phyloP scores from a whole-genome alignment of 2,329 filamentous ascomycete genomes.

The Penicillium digitatum region DNA sequence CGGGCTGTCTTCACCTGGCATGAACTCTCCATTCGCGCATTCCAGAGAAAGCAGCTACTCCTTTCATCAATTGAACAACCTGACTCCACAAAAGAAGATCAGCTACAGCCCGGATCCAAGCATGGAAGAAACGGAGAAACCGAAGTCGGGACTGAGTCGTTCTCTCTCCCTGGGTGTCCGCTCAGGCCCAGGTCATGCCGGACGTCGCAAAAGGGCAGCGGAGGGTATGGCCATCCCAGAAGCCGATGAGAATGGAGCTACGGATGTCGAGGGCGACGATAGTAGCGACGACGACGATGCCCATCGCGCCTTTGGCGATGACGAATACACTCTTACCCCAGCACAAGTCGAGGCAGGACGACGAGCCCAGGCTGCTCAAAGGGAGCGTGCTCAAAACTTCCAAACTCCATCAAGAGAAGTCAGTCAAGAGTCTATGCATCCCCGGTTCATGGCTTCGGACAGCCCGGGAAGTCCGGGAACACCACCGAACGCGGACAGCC shows the following conservation, averaged over 20 bases:
- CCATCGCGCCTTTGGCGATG: conserved; percentile 35
- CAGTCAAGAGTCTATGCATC: conserved; percentile 26
- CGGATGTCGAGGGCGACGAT: conserved; percentile 28
- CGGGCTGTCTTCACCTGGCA: conserved; percentile 22
- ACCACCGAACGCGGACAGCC: conserved; percentile 29
- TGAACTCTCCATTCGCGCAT: conserved; percentile 27
- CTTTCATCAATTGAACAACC: conserved; percentile 31
- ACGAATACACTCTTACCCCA: conserved; percentile 40
- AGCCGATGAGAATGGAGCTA: conserved; percentile 14
- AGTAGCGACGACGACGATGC: conserved; percentile 38
- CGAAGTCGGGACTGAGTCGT: conserved; percentile 35
- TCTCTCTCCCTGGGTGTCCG: conserved; percentile 44
- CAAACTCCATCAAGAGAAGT: conserved; percentile 8
- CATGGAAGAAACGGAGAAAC: conserved; percentile 30
- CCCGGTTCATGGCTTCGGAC: conserved; percentile 15
- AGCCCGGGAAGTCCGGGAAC: conserved; percentile 28
- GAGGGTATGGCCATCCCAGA: conserved; percentile 18
- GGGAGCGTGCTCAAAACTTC: conserved; percentile 7
- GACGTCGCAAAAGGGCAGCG: conserved; percentile 20
- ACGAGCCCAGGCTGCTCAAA: conserved; percentile 23
- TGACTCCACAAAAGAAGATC: conserved; percentile 34
- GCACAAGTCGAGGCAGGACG: conserved; percentile 39
- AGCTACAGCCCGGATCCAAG: conserved; percentile 39
- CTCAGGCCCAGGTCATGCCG: conserved; percentile 42
- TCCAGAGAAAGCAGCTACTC: conserved; percentile 24